phyloP scores from a whole-genome alignment of 192 early-diverging fungal genomes.

The Dispira parvispora region DNA sequence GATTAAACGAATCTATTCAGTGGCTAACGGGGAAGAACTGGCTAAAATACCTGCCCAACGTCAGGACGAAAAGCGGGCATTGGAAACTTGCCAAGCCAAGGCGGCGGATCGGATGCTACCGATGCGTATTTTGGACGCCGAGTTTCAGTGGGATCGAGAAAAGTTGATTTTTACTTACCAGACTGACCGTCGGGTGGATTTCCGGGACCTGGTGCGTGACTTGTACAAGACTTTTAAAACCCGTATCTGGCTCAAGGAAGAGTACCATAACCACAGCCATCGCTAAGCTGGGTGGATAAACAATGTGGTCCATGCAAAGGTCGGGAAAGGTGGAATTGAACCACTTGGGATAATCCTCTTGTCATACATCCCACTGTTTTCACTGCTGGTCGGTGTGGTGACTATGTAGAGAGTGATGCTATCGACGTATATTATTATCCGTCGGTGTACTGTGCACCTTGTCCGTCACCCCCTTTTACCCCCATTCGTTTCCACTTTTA shows the following conservation, averaged over 20 bases:
- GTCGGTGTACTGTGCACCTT: too few relatives aligned
- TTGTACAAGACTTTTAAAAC: constrained; percentile 97
- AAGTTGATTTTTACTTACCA: constrained; percentile 92
- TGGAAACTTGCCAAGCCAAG: constrained; percentile 73
- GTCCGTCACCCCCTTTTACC: too few relatives aligned
- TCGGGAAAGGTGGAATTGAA: too few relatives aligned
- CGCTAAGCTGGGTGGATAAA: background rate
- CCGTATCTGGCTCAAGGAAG: constrained; percentile 71
- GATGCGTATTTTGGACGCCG: constrained; percentile 93
- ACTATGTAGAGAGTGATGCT: too few relatives aligned
- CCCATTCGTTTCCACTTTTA: too few relatives aligned
- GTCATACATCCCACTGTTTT: too few relatives aligned
- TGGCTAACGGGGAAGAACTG: constrained; percentile 66
- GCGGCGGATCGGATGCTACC: constrained; percentile 78
- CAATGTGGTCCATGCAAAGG: background rate
- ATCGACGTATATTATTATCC: too few relatives aligned
- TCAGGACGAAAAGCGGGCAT: constrained; percentile 80
- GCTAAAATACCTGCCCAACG: constrained; percentile 60
- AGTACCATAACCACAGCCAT: background rate
- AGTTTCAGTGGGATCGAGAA: constrained; percentile 95
- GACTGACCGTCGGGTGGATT: constrained; percentile 77
- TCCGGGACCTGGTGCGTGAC: constrained; percentile 87
- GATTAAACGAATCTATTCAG: constrained; percentile 77
- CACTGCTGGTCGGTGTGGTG: too few relatives aligned
- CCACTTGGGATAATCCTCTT: too few relatives aligned